Conservation (phyloP, 2,329 filamentous ascomycete species). For the Cytospora paraplurivora region DNA sequence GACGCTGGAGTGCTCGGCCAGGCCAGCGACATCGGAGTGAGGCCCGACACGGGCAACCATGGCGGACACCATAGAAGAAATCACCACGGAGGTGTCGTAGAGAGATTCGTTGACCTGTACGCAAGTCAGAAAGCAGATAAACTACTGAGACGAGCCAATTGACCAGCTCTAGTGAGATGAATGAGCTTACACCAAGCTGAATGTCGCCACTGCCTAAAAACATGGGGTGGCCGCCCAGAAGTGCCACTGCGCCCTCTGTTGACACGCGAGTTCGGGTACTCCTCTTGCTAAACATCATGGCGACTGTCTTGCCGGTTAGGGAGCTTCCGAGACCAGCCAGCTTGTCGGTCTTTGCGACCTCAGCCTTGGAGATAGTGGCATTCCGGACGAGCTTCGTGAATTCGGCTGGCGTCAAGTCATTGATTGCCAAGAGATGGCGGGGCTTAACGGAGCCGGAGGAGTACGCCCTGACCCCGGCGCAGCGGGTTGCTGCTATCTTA, state of each 20-base stretch:
- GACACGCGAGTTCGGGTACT: slow-evolving; percentile 92
- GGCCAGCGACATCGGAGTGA: slow-evolving; percentile 71
- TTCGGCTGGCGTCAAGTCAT: slow-evolving; percentile 78
- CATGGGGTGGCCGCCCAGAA: slow-evolving; percentile 92
- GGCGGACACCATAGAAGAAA: slow-evolving; percentile 89
- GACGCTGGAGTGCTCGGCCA: slow-evolving; percentile 73
- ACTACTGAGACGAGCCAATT: not conserved
- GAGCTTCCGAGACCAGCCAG: slow-evolving; percentile 61
- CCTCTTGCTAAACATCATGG: slow-evolving; percentile 96
- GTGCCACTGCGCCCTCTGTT: slow-evolving; percentile 85
- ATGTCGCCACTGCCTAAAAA: slow-evolving; percentile 96
- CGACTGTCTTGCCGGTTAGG: slow-evolving; percentile 77
- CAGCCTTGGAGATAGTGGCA: slow-evolving; percentile 74
- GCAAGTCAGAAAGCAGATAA: slow-evolving; percentile 1
- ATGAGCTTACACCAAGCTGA: slow-evolving; percentile 74
- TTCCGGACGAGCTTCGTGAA: slow-evolving; percentile 81
- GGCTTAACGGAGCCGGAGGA: slow-evolving; percentile 49
- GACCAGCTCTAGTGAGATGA: not conserved
- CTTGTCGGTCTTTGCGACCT: slow-evolving; percentile 70
- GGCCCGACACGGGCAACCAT: slow-evolving; percentile 79
- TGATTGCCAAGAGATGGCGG: slow-evolving; percentile 89
- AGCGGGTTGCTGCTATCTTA: slow-evolving; percentile 32
- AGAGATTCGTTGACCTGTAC: slow-evolving; percentile 83
- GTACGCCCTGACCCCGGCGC: slow-evolving; percentile 47
- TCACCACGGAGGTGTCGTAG: slow-evolving; percentile 87